These are phyloP conservation scores for Cyathus striatus DNA, from an alignment of 768 basidiomycete species.

Conservation along the genomic window DNA sequence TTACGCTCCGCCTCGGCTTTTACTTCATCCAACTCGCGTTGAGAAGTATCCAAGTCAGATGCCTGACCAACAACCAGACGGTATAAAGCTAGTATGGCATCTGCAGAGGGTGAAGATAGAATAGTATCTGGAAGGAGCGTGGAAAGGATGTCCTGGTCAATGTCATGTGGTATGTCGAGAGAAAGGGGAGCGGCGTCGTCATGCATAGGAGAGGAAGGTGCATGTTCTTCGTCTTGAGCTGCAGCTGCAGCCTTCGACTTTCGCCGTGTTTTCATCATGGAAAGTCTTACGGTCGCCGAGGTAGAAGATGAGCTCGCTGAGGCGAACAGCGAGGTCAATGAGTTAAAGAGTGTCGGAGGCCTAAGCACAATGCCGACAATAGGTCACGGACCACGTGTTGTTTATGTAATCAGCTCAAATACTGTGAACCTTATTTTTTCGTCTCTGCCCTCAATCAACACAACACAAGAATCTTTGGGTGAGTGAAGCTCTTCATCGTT, in stretches of 20 bases:
- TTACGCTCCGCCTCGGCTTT: slow-evolving; percentile 65
- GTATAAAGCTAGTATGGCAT: slow-evolving; percentile 60
- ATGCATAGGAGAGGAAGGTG: not conserved
- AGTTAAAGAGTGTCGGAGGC: slow-evolving; percentile 4
- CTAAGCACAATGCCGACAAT: slow-evolving; percentile 15
- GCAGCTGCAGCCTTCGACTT: slow-evolving; percentile 53
- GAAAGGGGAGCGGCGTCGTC: slow-evolving; percentile 29
- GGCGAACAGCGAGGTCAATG: slow-evolving; percentile 28
- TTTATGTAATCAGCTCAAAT: slow-evolving; percentile 23
- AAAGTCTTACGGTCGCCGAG: slow-evolving; percentile 3
- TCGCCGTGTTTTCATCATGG: slow-evolving; percentile 52
- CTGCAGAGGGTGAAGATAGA: slow-evolving; percentile 50
- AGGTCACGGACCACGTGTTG: slow-evolving; percentile 19
- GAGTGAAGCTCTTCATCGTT: slow-evolving; percentile 12
- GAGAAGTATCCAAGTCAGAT: slow-evolving; percentile 46
- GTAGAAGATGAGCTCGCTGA: slow-evolving; percentile 24
- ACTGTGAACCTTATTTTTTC: slow-evolving; percentile 35
- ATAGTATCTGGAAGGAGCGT: slow-evolving; percentile 57
- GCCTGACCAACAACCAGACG: slow-evolving; percentile 54
- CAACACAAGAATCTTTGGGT: slow-evolving; percentile 41
- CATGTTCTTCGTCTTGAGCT: slow-evolving; percentile 22
- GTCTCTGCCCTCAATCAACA: slow-evolving; percentile 29
- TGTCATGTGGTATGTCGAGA: slow-evolving; percentile 57
- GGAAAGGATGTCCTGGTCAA: slow-evolving; percentile 58
- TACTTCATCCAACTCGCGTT: slow-evolving; percentile 65